These are phyloP conservation scores for Cymbopogon citratus DNA, from an alignment of 176 grass and related monocot genomes.

Conservation along the genomic window DNA sequence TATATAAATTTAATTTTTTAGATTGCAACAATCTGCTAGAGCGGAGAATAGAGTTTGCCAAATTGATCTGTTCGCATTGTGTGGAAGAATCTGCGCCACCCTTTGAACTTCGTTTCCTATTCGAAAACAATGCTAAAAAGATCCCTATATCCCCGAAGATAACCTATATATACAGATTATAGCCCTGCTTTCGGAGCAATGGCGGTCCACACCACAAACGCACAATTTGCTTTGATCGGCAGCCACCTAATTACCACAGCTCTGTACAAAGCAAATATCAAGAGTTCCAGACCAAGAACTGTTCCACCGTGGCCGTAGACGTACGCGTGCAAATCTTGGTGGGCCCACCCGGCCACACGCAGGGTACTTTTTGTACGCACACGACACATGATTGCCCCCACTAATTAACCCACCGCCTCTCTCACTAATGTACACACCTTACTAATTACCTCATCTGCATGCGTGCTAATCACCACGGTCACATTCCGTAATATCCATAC, in stretches of 20 bases:
- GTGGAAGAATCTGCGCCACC: neutral
- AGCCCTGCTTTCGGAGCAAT: neutral
- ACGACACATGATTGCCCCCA: slow-evolving; percentile 16
- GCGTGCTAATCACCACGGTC: neutral
- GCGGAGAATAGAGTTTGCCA: neutral
- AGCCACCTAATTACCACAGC: neutral
- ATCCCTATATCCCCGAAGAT: neutral
- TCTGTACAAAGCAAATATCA: neutral
- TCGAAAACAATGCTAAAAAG: neutral
- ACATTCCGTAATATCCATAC: neutral
- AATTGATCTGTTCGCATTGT: neutral
- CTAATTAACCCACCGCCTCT: neutral
- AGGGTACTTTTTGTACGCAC: slow-evolving; percentile 8
- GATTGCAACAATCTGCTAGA: neutral
- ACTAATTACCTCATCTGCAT: neutral
- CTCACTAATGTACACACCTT: neutral
- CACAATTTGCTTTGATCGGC: neutral
- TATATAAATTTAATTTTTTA: neutral
- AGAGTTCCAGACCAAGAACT: neutral
- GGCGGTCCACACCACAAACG: slow-evolving; percentile 19
- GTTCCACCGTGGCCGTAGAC: neutral
- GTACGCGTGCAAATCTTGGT: neutral
- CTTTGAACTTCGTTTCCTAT: slow-evolving; percentile 11
- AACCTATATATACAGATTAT: neutral
- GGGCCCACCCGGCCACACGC: neutral